Percentiles rank a stretch among this genome's conserved stretches.
Evolutionary conservation across 352 stramenopile species (phyloP).

Genomic region (Phytophthora macrochlamydospora): DNA sequence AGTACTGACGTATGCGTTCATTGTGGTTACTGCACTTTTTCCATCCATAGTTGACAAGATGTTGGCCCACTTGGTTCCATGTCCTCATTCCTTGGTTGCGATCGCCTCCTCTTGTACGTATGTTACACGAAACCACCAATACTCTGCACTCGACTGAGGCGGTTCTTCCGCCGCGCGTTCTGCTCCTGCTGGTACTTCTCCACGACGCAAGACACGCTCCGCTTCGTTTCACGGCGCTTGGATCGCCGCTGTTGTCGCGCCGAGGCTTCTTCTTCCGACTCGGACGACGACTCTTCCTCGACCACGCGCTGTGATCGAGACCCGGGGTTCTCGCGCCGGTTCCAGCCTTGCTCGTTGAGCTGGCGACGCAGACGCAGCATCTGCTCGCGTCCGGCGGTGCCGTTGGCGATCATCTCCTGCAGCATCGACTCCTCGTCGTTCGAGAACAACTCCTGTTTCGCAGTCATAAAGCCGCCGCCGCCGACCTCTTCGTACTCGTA

Average conservation of each 20-base stretch:
- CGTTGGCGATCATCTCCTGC: conserved; percentile 82
- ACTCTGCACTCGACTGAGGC: conserved; percentile 46
- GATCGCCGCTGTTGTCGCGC: conserved; percentile 25
- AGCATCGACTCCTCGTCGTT: conserved; percentile 77
- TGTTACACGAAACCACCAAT: conserved; percentile 62
- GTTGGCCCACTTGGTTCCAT: neutral
- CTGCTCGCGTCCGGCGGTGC: conserved; percentile 69
- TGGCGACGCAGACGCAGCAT: conserved; percentile 71
- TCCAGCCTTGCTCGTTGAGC: conserved; percentile 65
- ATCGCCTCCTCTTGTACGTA: conserved; percentile 26
- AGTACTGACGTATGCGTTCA: conserved; percentile 18
- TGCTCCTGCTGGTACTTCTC: conserved; percentile 62
- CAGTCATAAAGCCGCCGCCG: conserved; percentile 59
- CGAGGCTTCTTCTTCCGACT: conserved; percentile 53
- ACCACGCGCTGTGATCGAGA: conserved; percentile 32
- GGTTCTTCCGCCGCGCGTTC: conserved; percentile 57
- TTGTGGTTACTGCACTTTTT: conserved; percentile 35
- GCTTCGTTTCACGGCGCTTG: conserved; percentile 33
- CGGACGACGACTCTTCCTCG: conserved; percentile 49
- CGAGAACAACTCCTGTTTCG: conserved; percentile 57
- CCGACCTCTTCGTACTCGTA: conserved; percentile 57
- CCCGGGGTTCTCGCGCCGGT: conserved; percentile 51
- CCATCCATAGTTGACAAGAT: conserved; percentile 25
- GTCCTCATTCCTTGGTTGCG: conserved; percentile 16
- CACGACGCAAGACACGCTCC: conserved; percentile 41